Conservation (phyloP, 192 early-diverging fungal species). For the Kickxella alabastrina region DNA sequence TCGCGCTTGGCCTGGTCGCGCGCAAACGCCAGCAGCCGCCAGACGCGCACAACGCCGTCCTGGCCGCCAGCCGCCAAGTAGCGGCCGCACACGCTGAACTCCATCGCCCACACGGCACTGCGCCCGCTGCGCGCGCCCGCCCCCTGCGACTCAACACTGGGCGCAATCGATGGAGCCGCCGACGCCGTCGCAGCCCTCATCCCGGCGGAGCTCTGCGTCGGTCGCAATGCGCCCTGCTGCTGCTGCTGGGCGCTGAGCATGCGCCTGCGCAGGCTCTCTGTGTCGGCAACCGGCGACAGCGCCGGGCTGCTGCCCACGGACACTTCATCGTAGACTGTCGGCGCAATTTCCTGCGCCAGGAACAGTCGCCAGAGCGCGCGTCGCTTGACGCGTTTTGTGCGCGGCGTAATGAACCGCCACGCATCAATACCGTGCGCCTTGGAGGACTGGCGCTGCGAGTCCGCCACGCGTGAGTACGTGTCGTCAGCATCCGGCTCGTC, state of each 20-base stretch:
- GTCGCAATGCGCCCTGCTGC: too few species aligned
- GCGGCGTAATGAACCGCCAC: conserved; percentile 46
- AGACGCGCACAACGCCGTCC: conserved; percentile 65
- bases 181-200: too few species aligned
- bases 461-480: conserved; percentile 2
- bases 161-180: conserved; percentile 9
- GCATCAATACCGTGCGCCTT: conserved; percentile 30
- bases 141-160: conserved; percentile 16
- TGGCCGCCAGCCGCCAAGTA: conserved; percentile 82
- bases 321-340: conserved; percentile 25
- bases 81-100: conserved; percentile 74
- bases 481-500: conserved; percentile 1
- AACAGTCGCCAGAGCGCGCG: conserved; percentile 50
- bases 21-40: conserved; percentile 52
- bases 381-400: conserved; percentile 47
- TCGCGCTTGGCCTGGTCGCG: conserved; percentile 34
- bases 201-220: too few species aligned
- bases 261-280: conserved; percentile 15
- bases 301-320: conserved; percentile 4
- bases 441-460: conserved; percentile 18
- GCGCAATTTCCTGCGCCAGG: conserved; percentile 47
- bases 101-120: conserved; percentile 66
- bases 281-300: not conserved
- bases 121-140: too few species aligned
- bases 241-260: conserved; percentile 11